Percentiles rank a stretch among this genome's conserved stretches.
Evolutionary conservation across 495 filamentous ascomycete species (phyloP).

Genomic region (Penicillium steckii): DNA sequence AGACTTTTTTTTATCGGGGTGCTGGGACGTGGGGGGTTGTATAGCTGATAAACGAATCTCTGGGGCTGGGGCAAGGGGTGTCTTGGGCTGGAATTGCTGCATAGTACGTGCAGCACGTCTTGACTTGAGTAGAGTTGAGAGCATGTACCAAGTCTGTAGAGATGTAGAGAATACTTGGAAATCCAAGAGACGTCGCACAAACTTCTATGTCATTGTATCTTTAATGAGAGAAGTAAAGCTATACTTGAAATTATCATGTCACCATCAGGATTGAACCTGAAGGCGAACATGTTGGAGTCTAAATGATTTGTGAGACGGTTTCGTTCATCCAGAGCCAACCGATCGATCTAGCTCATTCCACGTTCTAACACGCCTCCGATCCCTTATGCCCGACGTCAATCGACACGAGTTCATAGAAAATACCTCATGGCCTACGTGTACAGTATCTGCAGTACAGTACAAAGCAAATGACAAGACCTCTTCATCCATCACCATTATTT

Average conservation of each 20-base stretch:
- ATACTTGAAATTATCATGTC: conserved; percentile 3
- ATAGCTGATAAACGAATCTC: conserved; percentile 14
- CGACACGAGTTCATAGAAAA: background rate
- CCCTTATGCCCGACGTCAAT: background rate
- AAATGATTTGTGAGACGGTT: background rate
- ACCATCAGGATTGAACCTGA: background rate
- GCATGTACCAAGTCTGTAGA: background rate
- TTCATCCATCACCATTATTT: conserved; percentile 1
- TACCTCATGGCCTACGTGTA: background rate
- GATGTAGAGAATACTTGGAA: background rate
- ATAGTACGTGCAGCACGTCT: conserved; percentile 1
- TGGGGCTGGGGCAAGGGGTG: conserved; percentile 17
- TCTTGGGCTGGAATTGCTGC: conserved; percentile 6
- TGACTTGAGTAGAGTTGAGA: background rate
- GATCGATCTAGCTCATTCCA: background rate
- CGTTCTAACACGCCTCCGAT: background rate
- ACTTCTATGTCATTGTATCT: background rate
- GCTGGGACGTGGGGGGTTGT: conserved; percentile 2
- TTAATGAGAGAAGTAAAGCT: background rate
- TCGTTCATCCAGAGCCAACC: background rate
- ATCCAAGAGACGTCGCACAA: background rate
- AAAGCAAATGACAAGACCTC: background rate
- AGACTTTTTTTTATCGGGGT: background rate
- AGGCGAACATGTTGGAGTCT: background rate
- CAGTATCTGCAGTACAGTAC: background rate